Base-by-base conservation (phyloP, 768 basidiomycete genomes). In the Boletus coccyginus region DNA sequence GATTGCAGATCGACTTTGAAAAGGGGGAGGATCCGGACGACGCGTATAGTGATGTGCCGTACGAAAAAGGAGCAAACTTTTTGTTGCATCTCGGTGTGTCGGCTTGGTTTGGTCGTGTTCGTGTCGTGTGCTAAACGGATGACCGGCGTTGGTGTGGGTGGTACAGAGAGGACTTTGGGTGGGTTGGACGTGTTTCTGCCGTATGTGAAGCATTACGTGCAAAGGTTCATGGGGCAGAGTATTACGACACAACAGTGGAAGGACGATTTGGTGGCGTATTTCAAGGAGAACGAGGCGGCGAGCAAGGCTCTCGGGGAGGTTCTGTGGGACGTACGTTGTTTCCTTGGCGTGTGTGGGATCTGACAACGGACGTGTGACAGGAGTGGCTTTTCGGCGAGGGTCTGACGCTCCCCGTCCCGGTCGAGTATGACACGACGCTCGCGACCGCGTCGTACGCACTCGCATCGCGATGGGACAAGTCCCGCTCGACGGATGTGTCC, bases 51-150 rank as follows among this genome's bases (percentile, higher is more conserved):
- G 68, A 78, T 49, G 77, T 96, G 44, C 89, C 94, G 1, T 96
- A 96, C 62, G 89, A 90, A 69, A 91, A 95, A 72, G 95, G 95
- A 27, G 82, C 88, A 3, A 96, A 94, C 68, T 85, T 98, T 64
- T 75, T 98, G 24, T 79, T 94, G 32, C 79, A 92, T 73, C 79
- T 97, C 36, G 94, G 89, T 89, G 52, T 52, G 78, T 63, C 16
- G n/a, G 8, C 38, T 19, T 33, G n/a, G 13, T 12, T 13, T 24
- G 8, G 11, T 33, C n/a, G 10, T 9, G 10, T n/a, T 27, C 3
- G n/a, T 7, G 19, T 35, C 17, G 39, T 29, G 12, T 35, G 11
- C 17, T 31, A 17, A n/a, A 24, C 39, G 16, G 11, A 40, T 31
- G 38, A 4, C 31, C 13, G 5, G 13, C 2, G 44, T 45, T 29